These are phyloP conservation scores for Dianthus caryophyllus DNA, from an alignment of 148 eudicot genomes.

Conservation along the genomic window DNA sequence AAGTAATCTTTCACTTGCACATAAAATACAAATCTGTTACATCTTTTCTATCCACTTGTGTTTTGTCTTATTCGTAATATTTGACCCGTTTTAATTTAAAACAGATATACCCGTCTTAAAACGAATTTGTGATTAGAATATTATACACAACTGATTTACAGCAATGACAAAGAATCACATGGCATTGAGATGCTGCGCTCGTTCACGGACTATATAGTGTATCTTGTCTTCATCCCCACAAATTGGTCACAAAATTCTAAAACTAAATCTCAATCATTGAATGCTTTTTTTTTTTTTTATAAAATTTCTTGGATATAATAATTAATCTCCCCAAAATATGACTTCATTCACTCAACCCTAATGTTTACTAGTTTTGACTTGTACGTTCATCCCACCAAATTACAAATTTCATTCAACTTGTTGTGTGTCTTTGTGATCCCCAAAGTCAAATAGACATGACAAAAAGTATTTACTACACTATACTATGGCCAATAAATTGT, in stretches of 20 bases:
- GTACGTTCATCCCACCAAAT: not conserved
- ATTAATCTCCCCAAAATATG: not conserved
- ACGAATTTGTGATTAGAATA: not conserved
- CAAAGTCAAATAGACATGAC: conserved; percentile 9
- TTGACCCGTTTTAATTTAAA: no score
- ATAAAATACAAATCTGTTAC: no score
- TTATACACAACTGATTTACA: not conserved
- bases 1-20: no score
- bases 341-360: conserved; percentile 4
- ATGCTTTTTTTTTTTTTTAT: not conserved
- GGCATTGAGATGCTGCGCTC: conserved; percentile 10
- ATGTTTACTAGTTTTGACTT: conserved; percentile 4
- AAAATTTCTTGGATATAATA: no score
- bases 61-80: no score
- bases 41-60: no score
- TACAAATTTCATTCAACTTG: conserved; percentile 10
- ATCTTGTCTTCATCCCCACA: conserved; percentile 16
- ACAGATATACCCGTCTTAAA: no score
- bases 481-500: not conserved
- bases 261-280: conserved; percentile 24
- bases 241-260: conserved; percentile 10
- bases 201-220: conserved; percentile 24
- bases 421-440: not conserved
- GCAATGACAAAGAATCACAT: conserved; percentile 22
- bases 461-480: not conserved